These are phyloP conservation scores for Pseudogymnoascus pannorum DNA, from an alignment of 2,329 filamentous ascomycete species.

Conservation along the genomic window DNA sequence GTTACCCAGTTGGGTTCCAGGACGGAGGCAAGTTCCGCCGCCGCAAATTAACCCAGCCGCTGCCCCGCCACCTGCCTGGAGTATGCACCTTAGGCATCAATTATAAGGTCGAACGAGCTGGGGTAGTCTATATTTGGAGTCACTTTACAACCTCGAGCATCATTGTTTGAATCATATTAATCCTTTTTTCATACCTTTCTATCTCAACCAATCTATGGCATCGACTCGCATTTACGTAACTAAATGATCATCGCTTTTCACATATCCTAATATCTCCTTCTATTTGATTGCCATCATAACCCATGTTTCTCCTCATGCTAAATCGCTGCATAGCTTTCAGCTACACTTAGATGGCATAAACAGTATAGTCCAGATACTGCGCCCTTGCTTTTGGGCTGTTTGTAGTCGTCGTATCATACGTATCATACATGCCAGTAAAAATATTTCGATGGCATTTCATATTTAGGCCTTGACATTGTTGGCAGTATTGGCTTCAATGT, in stretches of 20 bases:
- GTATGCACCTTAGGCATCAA: background rate
- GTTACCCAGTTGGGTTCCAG: slow-evolving; percentile 8
- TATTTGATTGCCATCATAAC: slow-evolving; percentile 8
- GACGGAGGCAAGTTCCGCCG: slow-evolving; percentile 6
- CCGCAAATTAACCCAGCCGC: slow-evolving; percentile 6
- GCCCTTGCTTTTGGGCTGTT: background rate
- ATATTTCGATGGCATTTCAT: slow-evolving; percentile 7
- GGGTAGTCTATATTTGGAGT: background rate
- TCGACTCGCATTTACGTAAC: slow-evolving; percentile 3
- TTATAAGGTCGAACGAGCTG: background rate
- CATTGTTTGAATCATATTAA: background rate
- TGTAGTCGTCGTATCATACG: slow-evolving; percentile 8
- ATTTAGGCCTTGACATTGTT: slow-evolving; percentile 5
- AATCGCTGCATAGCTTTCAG: slow-evolving; percentile 1
- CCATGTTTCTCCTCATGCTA: background rate
- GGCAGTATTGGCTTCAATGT: background rate
- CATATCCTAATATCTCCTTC: background rate
- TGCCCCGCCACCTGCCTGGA: background rate
- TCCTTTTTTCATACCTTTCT: background rate
- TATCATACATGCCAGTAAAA: slow-evolving; percentile 4
- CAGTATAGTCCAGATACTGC: slow-evolving; percentile 7
- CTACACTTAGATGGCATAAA: background rate
- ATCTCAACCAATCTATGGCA: background rate
- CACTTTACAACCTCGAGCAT: background rate
- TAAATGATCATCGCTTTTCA: slow-evolving; percentile 2